A percentile compares a stretch with the other conserved stretches of the same genome.
phyloP scores from a whole-genome alignment of 495 filamentous ascomycete species.

The Penicillium maclennaniae region DNA sequence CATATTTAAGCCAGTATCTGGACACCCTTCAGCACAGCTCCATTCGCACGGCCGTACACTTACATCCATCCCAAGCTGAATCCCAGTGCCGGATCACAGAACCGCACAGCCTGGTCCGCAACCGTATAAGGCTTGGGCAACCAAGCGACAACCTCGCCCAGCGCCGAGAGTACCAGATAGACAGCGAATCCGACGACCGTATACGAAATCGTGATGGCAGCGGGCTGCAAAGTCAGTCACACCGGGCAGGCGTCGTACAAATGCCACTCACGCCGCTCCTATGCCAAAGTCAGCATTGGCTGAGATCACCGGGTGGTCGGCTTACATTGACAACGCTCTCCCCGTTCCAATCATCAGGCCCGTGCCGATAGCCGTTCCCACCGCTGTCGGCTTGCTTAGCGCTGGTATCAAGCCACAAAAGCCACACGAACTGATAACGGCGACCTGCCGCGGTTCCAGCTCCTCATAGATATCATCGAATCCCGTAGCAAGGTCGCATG shows the following conservation, averaged over 20 bases:
- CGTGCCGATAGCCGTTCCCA: constrained; percentile 80
- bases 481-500: constrained; percentile 7
- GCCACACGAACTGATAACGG: constrained; percentile 57
- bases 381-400: constrained; percentile 44
- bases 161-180: constrained; percentile 56
- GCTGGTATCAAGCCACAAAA: neutral
- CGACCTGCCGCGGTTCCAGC: constrained; percentile 63
- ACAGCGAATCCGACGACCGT: constrained; percentile 56
- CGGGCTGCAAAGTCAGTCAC: constrained; percentile 35
- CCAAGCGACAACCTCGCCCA: constrained; percentile 64
- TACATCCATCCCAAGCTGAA: constrained; percentile 57
- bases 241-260: neutral
- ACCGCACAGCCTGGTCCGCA: constrained; percentile 57
- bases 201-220: constrained; percentile 62
- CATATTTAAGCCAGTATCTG: constrained; percentile 59
- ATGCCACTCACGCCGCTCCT: constrained; percentile 34
- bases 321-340: constrained; percentile 58
- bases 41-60: constrained; percentile 3
- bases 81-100: constrained; percentile 59
- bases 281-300: neutral
- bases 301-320: constrained; percentile 22
- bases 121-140: constrained; percentile 54
- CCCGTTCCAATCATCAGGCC: constrained; percentile 62
- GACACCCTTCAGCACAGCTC: neutral
- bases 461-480: constrained; percentile 50